These are phyloP conservation scores for Fistulina hepatica DNA, from an alignment of 1,284 basidiomycete species.

Conservation along the genomic window DNA sequence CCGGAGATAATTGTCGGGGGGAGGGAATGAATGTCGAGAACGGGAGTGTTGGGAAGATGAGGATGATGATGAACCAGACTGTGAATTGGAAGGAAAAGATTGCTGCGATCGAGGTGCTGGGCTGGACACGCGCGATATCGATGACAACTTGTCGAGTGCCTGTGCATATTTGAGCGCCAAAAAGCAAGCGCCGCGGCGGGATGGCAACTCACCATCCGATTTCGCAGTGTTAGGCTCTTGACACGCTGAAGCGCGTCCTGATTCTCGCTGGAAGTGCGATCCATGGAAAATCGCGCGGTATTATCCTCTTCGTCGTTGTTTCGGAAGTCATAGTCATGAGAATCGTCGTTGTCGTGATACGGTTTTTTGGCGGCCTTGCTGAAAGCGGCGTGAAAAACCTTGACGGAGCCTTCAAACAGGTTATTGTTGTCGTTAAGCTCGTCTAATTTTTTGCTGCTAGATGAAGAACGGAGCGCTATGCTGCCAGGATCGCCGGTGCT, in stretches of 20 bases:
- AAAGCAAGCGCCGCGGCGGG: conserved; percentile 5
- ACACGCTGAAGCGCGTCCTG: conserved; percentile 51
- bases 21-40: conserved; percentile 13
- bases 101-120: conserved; percentile 27
- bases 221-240: conserved; percentile 56
- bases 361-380: conserved; percentile 20
- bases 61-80: conserved; percentile 22
- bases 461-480: conserved; percentile 31
- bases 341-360: conserved; percentile 17
- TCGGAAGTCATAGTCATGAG: conserved; percentile 22
- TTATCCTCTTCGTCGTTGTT: conserved; percentile 47
- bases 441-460: conserved; percentile 18
- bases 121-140: conserved; percentile 37
- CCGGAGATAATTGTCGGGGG: conserved; percentile 26
- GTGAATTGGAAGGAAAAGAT: conserved; percentile 22
- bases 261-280: conserved; percentile 39
- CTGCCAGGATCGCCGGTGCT: conserved; percentile 54
- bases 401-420: conserved; percentile 8
- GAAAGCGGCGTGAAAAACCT: conserved; percentile 22
- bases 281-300: conserved; percentile 49
- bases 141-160: conserved; percentile 59
- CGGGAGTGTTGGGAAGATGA: conserved; percentile 18
- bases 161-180: conserved; percentile 18
- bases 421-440: conserved; percentile 3
- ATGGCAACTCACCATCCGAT: conserved; percentile 45